Conservation (phyloP, 768 basidiomycete species). For the Lenzites betulinus region DNA sequence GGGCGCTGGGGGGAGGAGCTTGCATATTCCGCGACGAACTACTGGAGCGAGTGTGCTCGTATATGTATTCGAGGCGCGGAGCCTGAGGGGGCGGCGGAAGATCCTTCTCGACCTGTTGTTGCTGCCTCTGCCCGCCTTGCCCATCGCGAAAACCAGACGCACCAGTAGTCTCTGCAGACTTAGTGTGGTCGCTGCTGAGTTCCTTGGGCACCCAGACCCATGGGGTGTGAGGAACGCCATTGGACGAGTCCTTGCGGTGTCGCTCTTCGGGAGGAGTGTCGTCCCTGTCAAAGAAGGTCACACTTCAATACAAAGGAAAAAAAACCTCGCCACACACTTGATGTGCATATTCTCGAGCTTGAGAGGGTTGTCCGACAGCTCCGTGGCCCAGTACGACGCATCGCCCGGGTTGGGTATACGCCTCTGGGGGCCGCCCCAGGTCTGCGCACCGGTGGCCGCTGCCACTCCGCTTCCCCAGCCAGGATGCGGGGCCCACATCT, state of each 20-base stretch:
- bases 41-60: constrained; percentile 2
- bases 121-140: constrained; percentile 7
- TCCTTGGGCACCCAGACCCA: constrained; percentile 65
- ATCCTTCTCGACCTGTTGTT: constrained; percentile 4
- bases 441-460: constrained; percentile 30
- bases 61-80: background rate
- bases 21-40: constrained; percentile 6
- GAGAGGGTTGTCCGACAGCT: constrained; percentile 62
- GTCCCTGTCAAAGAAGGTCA: constrained; percentile 8
- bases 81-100: background rate
- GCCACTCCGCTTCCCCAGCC: constrained; percentile 22
- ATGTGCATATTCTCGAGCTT: constrained; percentile 67
- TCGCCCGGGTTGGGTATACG: constrained; percentile 61
- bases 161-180: constrained; percentile 21
- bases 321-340: constrained; percentile 44
- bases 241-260: constrained; percentile 23
- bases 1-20: constrained; percentile 1
- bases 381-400: constrained; percentile 62
- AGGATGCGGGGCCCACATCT: constrained; percentile 32
- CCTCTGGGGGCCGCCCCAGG: constrained; percentile 67
- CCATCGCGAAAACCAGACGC: constrained; percentile 3
- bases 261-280: constrained; percentile 17
- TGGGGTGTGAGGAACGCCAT: constrained; percentile 54
- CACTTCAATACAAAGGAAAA: background rate
- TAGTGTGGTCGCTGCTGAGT: constrained; percentile 22